Evolutionary conservation across 208 protist species (phyloP), one percentile per base, ranked within the genome.

Genomic region (Herpetomonas muscarum): DNA sequence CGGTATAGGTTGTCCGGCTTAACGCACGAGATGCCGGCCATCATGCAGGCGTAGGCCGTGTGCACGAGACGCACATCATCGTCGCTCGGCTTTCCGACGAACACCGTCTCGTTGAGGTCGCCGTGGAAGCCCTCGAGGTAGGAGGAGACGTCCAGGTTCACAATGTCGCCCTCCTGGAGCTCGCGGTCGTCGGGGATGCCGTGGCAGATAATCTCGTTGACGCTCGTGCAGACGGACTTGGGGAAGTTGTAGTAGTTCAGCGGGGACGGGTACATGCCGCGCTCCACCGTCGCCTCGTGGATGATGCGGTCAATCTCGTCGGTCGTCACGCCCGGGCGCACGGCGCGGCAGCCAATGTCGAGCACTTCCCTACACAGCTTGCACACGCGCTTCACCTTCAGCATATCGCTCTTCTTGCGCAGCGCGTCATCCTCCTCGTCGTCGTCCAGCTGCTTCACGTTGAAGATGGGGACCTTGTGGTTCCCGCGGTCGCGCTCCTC

Each of bases 191-290:
- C 98, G 29, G 98, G 98, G 59, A 99, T 99, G 64, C 92, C 92
- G 68, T 97, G 95, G 65, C 90, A 96, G 46, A 98, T 96, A 26
- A 98, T 79, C 70, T 98, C 91, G 66, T 98, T 97, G 10, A 98
- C 59, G 56, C 81, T 96, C 17, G 97, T 99, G 78, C 98, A 99
- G 36, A 96, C 90, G 24, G 94, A 98, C 77, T 99, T 99, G 53
- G 97, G 98, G 69, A 99, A 99, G 54, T 86, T 83, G 72, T 97
- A 91, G 74, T 99, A 99, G 75, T 98, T 98, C 17, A 99, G 85
- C 28, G 98, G 97, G 0, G 97, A 99, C 12, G 98, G 98, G 71
- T 99, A 99, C 67, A 94, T 94, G 44, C 79, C 68, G 7, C 95
- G 81, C 64, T 78, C 90, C 32, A 97, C 85, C 12, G 83, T 93